Conservation (phyloP, 2,329 filamentous ascomycete genomes). For the Fusarium graminum region DNA sequence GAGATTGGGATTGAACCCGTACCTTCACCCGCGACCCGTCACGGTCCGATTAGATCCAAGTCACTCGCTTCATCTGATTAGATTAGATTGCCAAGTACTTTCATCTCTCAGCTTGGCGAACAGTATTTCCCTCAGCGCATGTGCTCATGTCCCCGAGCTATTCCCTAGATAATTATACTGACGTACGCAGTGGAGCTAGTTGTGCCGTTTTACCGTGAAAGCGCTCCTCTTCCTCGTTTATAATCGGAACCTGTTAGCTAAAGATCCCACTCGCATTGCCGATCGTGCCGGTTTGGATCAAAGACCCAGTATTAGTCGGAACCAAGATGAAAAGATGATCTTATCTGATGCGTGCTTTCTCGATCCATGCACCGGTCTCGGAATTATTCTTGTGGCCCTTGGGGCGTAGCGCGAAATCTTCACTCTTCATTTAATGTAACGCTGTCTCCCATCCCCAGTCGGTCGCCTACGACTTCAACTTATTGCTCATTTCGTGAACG, state of each 20-base stretch:
- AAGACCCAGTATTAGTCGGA: constrained; percentile 14
- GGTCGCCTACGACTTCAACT: background rate
- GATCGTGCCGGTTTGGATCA: constrained; percentile 27
- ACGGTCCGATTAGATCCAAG: background rate
- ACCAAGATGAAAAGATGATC: constrained; percentile 33
- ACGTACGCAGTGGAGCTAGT: constrained; percentile 19
- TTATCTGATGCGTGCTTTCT: constrained; percentile 45
- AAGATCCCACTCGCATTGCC: constrained; percentile 30
- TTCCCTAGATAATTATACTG: constrained; percentile 13
- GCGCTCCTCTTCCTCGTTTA: constrained; percentile 5
- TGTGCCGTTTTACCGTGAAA: constrained; percentile 28
- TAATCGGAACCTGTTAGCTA: constrained; percentile 8
- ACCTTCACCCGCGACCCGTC: background rate
- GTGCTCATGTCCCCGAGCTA: background rate
- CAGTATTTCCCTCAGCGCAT: too few relatives aligned
- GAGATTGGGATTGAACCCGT: background rate
- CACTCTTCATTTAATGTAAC: constrained; percentile 9
- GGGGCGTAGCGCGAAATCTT: background rate
- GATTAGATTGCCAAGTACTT: constrained; percentile 35
- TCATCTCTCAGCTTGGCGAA: background rate
- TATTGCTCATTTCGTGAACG: background rate
- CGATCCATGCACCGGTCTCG: constrained; percentile 6
- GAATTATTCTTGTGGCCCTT: constrained; percentile 5
- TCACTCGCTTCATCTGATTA: constrained; percentile 30
- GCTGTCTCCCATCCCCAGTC: background rate